phyloP scores from a whole-genome alignment of 148 eudicot genomes.

The Camellia lanceoleosa region DNA sequence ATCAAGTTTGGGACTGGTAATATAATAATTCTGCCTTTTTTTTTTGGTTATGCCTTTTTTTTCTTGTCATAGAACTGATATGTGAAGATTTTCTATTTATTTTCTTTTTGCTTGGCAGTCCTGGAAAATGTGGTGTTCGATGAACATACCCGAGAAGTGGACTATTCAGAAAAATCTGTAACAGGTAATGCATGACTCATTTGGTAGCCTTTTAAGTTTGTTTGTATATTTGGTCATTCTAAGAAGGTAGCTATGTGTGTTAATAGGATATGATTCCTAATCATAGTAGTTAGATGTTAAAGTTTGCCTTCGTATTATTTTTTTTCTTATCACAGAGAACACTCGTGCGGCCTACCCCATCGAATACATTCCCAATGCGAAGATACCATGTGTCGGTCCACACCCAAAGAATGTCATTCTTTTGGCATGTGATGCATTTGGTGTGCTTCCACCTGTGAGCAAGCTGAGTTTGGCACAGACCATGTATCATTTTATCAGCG shows the following conservation, averaged over 20 bases:
- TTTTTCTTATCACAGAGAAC: slow-evolving; percentile 43
- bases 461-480: slow-evolving; percentile 73
- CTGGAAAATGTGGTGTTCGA: slow-evolving; percentile 92
- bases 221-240: too few relatives aligned
- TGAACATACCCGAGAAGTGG: slow-evolving; percentile 85
- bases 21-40: not conserved
- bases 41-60: not conserved
- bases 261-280: not conserved
- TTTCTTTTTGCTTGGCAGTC: slow-evolving; percentile 34
- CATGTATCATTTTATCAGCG: slow-evolving; percentile 89
- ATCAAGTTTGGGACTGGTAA: slow-evolving; percentile 62
- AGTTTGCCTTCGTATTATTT: not conserved
- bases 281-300: not conserved
- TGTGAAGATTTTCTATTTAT: not conserved
- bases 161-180: slow-evolving; percentile 78
- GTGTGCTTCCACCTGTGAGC: slow-evolving; percentile 88
- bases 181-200: slow-evolving; percentile 48
- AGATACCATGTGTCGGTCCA: slow-evolving; percentile 76
- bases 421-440: slow-evolving; percentile 78
- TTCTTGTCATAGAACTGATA: not conserved
- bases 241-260: too few relatives aligned
- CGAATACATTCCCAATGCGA: slow-evolving; percentile 75
- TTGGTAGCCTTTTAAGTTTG: too few relatives aligned
- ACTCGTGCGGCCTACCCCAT: slow-evolving; percentile 87
- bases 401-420: slow-evolving; percentile 79